These are phyloP conservation scores for Bolboschoenoplectus hybrid DNA, from an alignment of 202 grass and related monocot species.

Conservation along the genomic window DNA sequence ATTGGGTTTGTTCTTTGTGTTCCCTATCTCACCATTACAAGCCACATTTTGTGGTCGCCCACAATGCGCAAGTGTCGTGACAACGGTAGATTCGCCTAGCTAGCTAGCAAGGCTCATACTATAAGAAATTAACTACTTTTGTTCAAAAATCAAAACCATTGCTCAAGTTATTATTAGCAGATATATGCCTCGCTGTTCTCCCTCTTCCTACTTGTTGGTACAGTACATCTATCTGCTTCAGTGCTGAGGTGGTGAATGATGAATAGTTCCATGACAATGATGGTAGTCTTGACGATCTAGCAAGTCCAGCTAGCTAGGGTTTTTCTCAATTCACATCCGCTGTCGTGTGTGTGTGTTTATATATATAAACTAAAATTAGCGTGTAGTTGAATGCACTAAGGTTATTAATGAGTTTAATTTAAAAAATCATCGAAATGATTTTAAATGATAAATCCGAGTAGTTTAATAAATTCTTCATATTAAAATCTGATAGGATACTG, in stretches of 20 bases:
- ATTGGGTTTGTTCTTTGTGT: conserved; percentile 47
- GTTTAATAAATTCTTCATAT: too few relatives aligned
- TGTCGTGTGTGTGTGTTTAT: too few relatives aligned
- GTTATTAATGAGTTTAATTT: too few relatives aligned
- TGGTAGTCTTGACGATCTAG: neutral
- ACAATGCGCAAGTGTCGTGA: conserved; percentile 16
- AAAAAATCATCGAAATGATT: too few relatives aligned
- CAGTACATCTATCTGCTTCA: too few relatives aligned
- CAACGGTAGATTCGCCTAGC: conserved; percentile 23
- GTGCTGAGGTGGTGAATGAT: neutral
- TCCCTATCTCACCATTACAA: conserved; percentile 27
- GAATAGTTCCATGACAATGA: conserved; percentile 5
- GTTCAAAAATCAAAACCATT: neutral
- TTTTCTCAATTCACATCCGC: neutral
- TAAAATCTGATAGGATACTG: too few relatives aligned
- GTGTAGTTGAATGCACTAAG: too few relatives aligned
- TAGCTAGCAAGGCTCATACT: neutral
- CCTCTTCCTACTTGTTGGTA: too few relatives aligned
- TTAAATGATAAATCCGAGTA: too few relatives aligned
- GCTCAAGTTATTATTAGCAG: neutral
- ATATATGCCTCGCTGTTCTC: neutral
- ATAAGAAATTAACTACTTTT: neutral
- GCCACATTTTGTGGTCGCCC: conserved; percentile 38
- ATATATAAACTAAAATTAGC: too few relatives aligned
- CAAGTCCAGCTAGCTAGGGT: neutral